phyloP scores from a whole-genome alignment of 2,329 filamentous ascomycete genomes.

The Ceratocystis harringtonii region DNA sequence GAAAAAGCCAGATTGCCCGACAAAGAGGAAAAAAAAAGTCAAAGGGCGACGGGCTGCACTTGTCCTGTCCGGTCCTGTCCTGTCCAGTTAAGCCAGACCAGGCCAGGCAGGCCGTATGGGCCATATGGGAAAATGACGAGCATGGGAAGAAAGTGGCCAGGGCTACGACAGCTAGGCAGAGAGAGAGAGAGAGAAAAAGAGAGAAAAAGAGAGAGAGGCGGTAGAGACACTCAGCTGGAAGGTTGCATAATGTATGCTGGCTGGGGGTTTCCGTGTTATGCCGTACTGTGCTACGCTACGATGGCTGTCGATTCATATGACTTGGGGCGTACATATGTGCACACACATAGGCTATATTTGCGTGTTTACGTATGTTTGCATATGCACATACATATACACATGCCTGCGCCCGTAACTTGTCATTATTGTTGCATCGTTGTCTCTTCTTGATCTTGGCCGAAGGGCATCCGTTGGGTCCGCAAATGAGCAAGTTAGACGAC shows the following conservation, averaged over 20 bases:
- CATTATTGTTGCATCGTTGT: background rate
- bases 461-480: background rate
- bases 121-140: background rate
- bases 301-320: background rate
- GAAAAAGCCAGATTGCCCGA: slow-evolving; percentile 3
- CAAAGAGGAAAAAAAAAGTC: background rate
- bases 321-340: background rate
- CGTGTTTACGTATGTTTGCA: background rate
- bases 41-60: too few relatives aligned
- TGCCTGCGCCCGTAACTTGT: background rate
- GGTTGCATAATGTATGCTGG: background rate
- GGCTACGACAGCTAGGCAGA: background rate
- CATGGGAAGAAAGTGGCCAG: background rate
- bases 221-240: background rate
- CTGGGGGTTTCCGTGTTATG: background rate
- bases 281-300: background rate
- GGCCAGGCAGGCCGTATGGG: background rate
- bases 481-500: background rate
- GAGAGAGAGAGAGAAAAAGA: too few relatives aligned
- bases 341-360: background rate
- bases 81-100: background rate
- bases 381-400: background rate
- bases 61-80: too few relatives aligned
- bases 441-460: slow-evolving; percentile 1
- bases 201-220: background rate